Percentiles rank a stretch among this genome's conserved stretches.
Conservation (phyloP, 2,329 filamentous ascomycete genomes). For the Clonostachys byssicola region DNA sequence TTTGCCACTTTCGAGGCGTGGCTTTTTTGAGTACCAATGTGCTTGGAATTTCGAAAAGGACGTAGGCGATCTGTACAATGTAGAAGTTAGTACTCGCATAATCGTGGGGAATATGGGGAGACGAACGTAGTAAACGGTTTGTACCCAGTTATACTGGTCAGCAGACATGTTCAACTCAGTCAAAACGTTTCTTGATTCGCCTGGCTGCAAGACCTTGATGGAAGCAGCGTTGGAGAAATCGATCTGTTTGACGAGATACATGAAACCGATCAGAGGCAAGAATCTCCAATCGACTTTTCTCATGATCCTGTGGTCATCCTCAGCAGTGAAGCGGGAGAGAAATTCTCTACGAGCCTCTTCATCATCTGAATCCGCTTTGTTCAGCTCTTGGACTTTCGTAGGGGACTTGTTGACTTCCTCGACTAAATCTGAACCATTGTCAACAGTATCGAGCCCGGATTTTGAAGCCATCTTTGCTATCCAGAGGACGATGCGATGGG, state of each 20-base stretch:
- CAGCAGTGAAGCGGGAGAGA: constrained; percentile 27
- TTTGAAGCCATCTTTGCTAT: no score
- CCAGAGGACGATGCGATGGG: no score
- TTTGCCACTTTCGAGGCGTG: neutral
- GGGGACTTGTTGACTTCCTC: no score
- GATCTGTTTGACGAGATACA: constrained; percentile 36
- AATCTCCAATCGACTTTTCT: constrained; percentile 31
- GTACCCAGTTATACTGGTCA: neutral
- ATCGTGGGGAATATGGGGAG: constrained; percentile 13
- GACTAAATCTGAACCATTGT: no score
- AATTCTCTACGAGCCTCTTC: constrained; percentile 11
- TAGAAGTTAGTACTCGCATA: constrained; percentile 9
- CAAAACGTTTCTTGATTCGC: constrained; percentile 7
- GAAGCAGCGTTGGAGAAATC: constrained; percentile 32
- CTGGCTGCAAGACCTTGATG: constrained; percentile 36
- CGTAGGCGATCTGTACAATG: constrained; percentile 24
- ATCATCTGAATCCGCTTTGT: no score
- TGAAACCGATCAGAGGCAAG: constrained; percentile 27
- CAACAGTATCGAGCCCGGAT: no score
- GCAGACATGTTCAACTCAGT: neutral
- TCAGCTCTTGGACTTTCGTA: no score
- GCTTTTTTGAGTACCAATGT: constrained; percentile 15
- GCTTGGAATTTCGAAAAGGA: constrained; percentile 31
- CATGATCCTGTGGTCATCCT: constrained; percentile 30
- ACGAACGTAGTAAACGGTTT: neutral